Percentiles rank a stretch among this genome's conserved stretches.
These are phyloP conservation scores for Carex arenaria DNA, from an alignment of 202 grass and related monocot genomes.

Conservation along the genomic window DNA sequence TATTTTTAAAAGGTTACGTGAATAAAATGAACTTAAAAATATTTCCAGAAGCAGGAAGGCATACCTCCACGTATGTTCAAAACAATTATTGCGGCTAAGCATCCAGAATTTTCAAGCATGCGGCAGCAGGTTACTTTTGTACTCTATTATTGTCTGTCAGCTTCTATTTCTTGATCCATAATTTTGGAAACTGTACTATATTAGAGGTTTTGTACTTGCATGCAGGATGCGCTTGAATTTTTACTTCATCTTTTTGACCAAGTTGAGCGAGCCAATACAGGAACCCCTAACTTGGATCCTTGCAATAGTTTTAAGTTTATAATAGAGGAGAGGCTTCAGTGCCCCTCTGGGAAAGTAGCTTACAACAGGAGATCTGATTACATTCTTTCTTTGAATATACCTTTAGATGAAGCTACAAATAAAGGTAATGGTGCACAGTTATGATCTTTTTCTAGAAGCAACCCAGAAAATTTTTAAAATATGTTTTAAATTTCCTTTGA, in stretches of 20 bases:
- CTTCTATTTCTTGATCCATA: not conserved
- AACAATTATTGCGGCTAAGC: constrained; percentile 75
- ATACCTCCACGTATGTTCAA: constrained; percentile 94
- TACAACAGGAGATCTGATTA: constrained; percentile 84
- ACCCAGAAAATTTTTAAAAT: not conserved
- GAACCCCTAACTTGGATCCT: constrained; percentile 60
- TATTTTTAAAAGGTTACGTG: not conserved
- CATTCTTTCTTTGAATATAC: constrained; percentile 84
- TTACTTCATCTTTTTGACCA: constrained; percentile 82
- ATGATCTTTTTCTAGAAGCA: not conserved
- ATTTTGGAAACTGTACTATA: not conserved
- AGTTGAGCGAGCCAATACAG: constrained; percentile 73
- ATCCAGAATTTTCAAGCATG: constrained; percentile 93
- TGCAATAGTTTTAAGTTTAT: constrained; percentile 81
- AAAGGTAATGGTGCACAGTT: constrained; percentile 51
- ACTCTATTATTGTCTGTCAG: not conserved
- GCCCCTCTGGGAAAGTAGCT: constrained; percentile 90
- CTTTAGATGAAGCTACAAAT: constrained; percentile 72
- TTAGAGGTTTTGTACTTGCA: constrained; percentile 9
- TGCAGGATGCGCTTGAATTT: constrained; percentile 94
- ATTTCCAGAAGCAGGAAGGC: constrained; percentile 68
- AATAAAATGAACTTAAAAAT: not conserved
- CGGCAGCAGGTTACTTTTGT: constrained; percentile 71
- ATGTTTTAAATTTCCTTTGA: constrained; percentile 25
- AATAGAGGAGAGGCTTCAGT: constrained; percentile 82